Percentiles rank a stretch among this genome's conserved stretches.
These are phyloP conservation scores for Arbutus unedo DNA, from an alignment of 148 eudicot species.

Conservation along the genomic window DNA sequence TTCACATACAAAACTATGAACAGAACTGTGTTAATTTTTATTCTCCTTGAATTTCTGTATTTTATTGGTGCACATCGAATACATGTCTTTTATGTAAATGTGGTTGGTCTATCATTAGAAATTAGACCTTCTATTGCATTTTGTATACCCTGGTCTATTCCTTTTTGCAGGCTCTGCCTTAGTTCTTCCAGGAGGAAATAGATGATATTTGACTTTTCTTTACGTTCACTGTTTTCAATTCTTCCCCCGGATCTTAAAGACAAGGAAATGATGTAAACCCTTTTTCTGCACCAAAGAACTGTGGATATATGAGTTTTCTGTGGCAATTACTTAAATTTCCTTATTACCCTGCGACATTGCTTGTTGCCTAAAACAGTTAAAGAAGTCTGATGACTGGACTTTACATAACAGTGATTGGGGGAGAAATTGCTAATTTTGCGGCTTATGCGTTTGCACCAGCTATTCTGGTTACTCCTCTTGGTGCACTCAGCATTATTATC, in stretches of 20 bases:
- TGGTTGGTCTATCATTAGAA: not conserved
- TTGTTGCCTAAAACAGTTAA: not conserved
- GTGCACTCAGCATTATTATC: constrained; percentile 83
- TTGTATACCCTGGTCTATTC: not conserved
- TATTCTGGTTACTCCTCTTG: constrained; percentile 83
- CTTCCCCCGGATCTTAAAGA: not conserved
- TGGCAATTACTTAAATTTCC: not conserved
- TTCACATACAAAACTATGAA: not conserved
- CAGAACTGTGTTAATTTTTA: not conserved
- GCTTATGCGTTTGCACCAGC: constrained; percentile 95
- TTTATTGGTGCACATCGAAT: not conserved
- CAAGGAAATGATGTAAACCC: not conserved
- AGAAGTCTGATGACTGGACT: constrained; percentile 11
- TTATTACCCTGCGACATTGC: not conserved
- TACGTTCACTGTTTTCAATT: not conserved
- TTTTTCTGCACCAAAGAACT: not conserved
- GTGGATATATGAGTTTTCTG: not conserved
- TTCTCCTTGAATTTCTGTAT: not conserved
- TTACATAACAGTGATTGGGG: constrained; percentile 63
- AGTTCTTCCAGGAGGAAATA: not conserved
- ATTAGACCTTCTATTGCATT: not conserved
- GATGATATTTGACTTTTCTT: not conserved
- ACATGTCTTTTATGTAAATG: not conserved
- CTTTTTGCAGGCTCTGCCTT: not conserved
- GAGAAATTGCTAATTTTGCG: constrained; percentile 83